Evolutionary conservation across 2,329 filamentous ascomycete genomes (phyloP), one percentile per base, ranked within the genome.

Genomic region (Cercospora sesami): DNA sequence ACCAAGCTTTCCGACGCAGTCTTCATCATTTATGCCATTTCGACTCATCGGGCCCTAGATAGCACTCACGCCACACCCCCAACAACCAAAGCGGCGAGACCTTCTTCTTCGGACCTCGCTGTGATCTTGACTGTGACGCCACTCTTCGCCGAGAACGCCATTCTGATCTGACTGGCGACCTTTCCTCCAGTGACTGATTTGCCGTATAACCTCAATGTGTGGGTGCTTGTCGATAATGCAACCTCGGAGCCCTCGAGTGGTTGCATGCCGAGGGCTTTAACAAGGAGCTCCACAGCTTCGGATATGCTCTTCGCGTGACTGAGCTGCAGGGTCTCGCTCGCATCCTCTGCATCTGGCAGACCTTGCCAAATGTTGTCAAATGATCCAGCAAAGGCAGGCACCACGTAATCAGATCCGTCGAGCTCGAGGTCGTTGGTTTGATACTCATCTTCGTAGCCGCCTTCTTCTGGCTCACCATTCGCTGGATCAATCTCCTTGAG

Each of bases 401-500:
- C 87, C 70, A 99, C 89, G 80, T 97, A 99, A 80, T 99, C 95
- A 73, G 93, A 93, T 67, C 94, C 95, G 18, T 89, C 87, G 69
- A 99, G 87, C 70, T 97, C 94, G 69, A 98, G 89, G 78, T 97
- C 93, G 70, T 95, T 93, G 68, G 98, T 91, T 82, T 97, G 92
- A 78, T 99, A 99, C 82, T 99, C 95, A 77, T 99, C 95, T 63
- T 98, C 94, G 79, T 98, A 98, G 57, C 95, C 95, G 58, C 83
- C 86, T 16, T 96, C 93, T 80, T 99, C 95, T 0, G 94, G 92
- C 81, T 97, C 93, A 72, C 89, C 88, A n/a, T 92, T 97, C 28
- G 91, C 91, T 5, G 95, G 95, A 76, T 99, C 95, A 73, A 99
- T 95, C 81, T 99, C 95, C 83, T 97, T 98, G 84, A 91, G 95